A percentile compares a stretch with the other conserved stretches of the same genome.
These are phyloP conservation scores for Gossypium aridum DNA, from an alignment of 441 rosid species.

Conservation along the genomic window DNA sequence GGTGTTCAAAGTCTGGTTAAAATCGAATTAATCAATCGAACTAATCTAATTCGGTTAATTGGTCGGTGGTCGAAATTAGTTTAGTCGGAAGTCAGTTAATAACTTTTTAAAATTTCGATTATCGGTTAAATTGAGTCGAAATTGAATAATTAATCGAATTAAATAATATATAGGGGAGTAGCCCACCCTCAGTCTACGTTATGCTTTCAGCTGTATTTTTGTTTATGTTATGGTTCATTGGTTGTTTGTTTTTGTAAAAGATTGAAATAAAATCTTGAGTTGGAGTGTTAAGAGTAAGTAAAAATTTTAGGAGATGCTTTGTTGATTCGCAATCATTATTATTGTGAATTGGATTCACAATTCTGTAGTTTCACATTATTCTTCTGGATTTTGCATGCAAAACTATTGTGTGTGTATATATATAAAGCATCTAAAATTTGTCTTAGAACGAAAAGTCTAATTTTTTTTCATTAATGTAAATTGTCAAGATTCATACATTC, in stretches of 20 bases:
- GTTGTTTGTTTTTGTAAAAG: neutral
- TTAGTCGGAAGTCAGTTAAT: no score
- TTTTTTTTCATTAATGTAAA: neutral
- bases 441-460: neutral
- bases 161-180: no score
- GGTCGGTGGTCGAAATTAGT: no score
- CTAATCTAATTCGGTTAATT: no score
- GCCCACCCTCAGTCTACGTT: neutral
- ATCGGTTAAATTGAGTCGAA: no score
- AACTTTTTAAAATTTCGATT: no score
- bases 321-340: slow-evolving; percentile 25
- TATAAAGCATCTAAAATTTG: neutral
- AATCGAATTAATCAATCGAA: no score
- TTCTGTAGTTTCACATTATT: slow-evolving; percentile 21
- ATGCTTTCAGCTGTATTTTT: neutral
- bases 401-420: neutral
- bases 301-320: neutral
- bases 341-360: slow-evolving; percentile 7
- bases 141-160: no score
- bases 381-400: slow-evolving; percentile 20
- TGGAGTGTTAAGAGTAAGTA: neutral
- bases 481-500: slow-evolving; percentile 25
- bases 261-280: neutral
- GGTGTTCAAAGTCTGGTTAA: no score
- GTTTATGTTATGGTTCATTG: neutral